Conservation (phyloP, 768 basidiomycete genomes). For the Xerocomellus chrysenteron region DNA sequence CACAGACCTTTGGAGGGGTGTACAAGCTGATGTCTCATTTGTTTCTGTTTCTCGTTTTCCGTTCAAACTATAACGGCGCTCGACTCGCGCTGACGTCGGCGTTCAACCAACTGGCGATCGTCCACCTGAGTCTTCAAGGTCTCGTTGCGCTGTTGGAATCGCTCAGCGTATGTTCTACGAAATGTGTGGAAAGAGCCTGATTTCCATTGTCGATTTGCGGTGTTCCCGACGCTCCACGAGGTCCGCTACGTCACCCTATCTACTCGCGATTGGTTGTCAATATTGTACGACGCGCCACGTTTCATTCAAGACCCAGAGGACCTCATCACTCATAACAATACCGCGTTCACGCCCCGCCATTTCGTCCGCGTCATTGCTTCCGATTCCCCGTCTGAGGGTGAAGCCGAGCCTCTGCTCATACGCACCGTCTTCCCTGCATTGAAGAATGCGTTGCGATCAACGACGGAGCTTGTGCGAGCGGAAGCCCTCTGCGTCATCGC, state of each 20-base stretch:
- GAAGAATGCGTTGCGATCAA: constrained; percentile 76
- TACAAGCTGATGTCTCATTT: constrained; percentile 67
- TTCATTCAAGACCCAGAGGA: constrained; percentile 91
- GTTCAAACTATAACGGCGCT: constrained; percentile 65
- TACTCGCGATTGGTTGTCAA: constrained; percentile 69
- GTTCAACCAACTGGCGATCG: constrained; percentile 51
- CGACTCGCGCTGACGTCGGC: constrained; percentile 67
- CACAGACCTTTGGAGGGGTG: constrained; percentile 46
- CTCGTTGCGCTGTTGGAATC: constrained; percentile 58
- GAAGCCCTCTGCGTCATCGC: constrained; percentile 82
- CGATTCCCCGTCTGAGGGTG: constrained; percentile 32
- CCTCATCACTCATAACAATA: constrained; percentile 79
- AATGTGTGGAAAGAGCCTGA: constrained; percentile 86
- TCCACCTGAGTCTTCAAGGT: constrained; percentile 41
- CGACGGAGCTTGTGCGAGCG: constrained; percentile 73
- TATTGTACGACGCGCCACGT: constrained; percentile 80
- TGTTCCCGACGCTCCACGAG: constrained; percentile 78
- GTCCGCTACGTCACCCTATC: constrained; percentile 49
- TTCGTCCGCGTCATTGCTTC: constrained; percentile 63
- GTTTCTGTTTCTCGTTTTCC: constrained; percentile 80
- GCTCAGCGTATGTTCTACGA: constrained; percentile 84
- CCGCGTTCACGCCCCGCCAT: constrained; percentile 72
- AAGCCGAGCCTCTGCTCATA: constrained; percentile 56
- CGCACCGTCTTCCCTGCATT: constrained; percentile 73
- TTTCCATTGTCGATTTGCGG: constrained; percentile 79